Percentiles rank a stretch among this genome's conserved stretches.
These are phyloP conservation scores for Salix udensis DNA, from an alignment of 345 rosid species.

Conservation along the genomic window DNA sequence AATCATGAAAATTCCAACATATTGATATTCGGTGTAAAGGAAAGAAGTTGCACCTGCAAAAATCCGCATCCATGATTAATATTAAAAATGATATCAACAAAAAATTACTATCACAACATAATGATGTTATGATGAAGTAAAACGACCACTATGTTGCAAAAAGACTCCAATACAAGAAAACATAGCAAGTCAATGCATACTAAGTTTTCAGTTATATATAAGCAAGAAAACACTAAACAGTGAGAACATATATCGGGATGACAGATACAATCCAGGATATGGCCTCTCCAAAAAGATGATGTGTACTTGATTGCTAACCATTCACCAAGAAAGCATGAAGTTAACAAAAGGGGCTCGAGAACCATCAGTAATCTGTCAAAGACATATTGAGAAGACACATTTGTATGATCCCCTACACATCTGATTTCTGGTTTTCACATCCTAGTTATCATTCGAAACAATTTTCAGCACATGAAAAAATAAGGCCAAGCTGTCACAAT, in stretches of 20 bases:
- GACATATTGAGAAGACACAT: neutral
- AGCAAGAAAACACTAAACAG: neutral
- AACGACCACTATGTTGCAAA: neutral
- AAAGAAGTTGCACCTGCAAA: slow-evolving; percentile 31
- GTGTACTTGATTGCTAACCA: neutral
- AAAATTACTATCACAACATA: neutral
- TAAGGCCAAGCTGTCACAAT: neutral
- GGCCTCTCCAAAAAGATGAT: neutral
- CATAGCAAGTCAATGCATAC: neutral
- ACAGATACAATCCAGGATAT: neutral
- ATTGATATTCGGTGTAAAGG: slow-evolving; percentile 28
- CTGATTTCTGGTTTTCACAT: neutral
- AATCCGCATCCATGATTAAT: neutral
- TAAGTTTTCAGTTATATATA: neutral
- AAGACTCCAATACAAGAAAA: neutral
- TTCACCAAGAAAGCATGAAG: neutral
- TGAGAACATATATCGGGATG: neutral
- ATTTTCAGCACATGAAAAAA: neutral
- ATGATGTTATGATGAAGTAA: neutral
- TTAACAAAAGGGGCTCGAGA: neutral
- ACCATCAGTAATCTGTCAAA: neutral
- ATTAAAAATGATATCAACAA: neutral
- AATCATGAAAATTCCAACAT: slow-evolving; percentile 32
- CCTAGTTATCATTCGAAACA: neutral
- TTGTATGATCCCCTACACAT: neutral